Conservation (phyloP, 2,329 filamentous ascomycete genomes). For the Cytospora chrysosperma region DNA sequence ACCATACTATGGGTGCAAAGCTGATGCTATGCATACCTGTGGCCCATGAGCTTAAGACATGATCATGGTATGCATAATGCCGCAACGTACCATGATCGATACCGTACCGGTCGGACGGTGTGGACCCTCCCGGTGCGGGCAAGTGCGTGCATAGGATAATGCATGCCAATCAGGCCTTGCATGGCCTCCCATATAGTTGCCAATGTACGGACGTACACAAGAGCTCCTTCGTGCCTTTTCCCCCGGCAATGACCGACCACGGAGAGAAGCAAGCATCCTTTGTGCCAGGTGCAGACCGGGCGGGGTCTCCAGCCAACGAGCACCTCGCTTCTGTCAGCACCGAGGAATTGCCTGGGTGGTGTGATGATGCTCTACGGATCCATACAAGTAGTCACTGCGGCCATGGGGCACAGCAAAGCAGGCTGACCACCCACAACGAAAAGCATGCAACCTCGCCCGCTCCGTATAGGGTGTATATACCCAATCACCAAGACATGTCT, state of each 20-base stretch:
- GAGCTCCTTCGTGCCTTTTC: no score
- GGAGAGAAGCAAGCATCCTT: no score
- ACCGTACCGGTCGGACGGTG: no score
- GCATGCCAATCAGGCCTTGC: background rate
- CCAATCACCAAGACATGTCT: conserved; percentile 16
- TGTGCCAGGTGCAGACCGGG: background rate
- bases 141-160: background rate
- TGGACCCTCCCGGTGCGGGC: background rate
- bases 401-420: conserved; percentile 3
- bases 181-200: no score
- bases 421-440: conserved; percentile 11
- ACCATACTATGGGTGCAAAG: background rate
- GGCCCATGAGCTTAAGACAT: background rate
- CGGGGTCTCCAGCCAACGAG: conserved; percentile 9
- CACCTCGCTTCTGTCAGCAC: background rate
- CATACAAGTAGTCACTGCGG: background rate
- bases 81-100: background rate
- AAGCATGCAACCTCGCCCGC: background rate
- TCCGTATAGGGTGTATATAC: background rate
- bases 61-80: background rate
- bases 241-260: no score
- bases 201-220: no score
- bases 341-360: background rate
- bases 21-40: background rate
- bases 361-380: conserved; percentile 1